Evolutionary conservation across 129 eudicot genomes (phyloP), one percentile per base, ranked within the genome.

Genomic region (Tagetes patula): DNA sequence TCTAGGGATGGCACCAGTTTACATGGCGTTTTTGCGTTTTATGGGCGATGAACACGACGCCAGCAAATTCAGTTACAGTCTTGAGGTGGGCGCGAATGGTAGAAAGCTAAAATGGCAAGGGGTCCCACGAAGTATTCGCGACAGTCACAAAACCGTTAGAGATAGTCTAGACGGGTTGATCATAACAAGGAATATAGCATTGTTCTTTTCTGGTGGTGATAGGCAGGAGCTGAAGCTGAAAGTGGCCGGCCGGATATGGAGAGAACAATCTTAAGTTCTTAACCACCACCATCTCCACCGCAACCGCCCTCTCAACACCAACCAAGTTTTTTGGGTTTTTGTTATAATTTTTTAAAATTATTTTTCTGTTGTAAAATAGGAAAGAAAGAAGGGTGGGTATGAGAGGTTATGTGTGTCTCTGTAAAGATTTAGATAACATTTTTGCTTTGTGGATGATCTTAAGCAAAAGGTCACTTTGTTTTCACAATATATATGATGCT

Each of bases 191-290:
- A 84, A 69, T 72, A 73, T 87, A 75, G 93, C 89, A 0, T 76
- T 87, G 73, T 87, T 84, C 76, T 87, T 87, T 48, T 87, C 89
- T 0, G 93, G 93, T 32, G 87, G 93, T 66, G 86, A 84, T 78
- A 34, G 89, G 67, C 75, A 82, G 76, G 89, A 87, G 79, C 89
- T 87, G 65, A 87, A 82, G 78, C 80, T 87, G 43, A 87, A 84
- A 79, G 85, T 87, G 75, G 84, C 93, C 45, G 93, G 93, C 45
- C 85, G 86, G 38, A 87, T 87, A 67, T 87, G 93, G 93, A 84
- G 73, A 80, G 89, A 84, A 41, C 77, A 79, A 36, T 65, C 82
- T 52, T 81, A 82, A 52, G 77, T 31, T 65, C 82, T 52, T 81
- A 82, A 52, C 56, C 8, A 30, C 27, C 50, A 31, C 20, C 62